phyloP scores from a whole-genome alignment of 768 basidiomycete species.

The Piloderma croceum region DNA sequence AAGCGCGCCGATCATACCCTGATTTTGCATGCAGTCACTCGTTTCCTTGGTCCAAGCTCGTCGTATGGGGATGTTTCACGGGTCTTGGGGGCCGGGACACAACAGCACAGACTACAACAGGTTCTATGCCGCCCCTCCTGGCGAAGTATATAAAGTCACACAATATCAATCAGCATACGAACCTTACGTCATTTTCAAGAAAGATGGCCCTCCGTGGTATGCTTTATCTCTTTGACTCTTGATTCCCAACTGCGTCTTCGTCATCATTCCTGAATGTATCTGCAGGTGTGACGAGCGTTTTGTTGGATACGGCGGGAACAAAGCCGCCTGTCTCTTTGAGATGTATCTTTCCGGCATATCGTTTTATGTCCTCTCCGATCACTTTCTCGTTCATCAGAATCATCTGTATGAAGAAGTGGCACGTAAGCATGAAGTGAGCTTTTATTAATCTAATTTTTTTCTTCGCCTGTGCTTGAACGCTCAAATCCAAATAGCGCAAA shows the following conservation, averaged over 20 bases:
- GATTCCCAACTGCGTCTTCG: too few relatives aligned
- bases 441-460: neutral
- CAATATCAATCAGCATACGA: constrained; percentile 82
- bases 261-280: constrained; percentile 5
- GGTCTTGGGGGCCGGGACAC: constrained; percentile 72
- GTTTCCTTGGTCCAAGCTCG: constrained; percentile 50
- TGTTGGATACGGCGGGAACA: constrained; percentile 88
- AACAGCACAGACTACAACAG: constrained; percentile 73
- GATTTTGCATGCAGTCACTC: constrained; percentile 37
- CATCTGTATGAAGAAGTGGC: constrained; percentile 75
- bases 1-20: constrained; percentile 1
- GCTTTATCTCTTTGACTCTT: constrained; percentile 9
- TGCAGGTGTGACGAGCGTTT: constrained; percentile 87
- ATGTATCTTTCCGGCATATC: constrained; percentile 84
- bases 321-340: constrained; percentile 87
- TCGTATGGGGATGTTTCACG: constrained; percentile 72
- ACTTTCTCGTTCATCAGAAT: constrained; percentile 86
- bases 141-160: constrained; percentile 69
- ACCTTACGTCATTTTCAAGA: constrained; percentile 81
- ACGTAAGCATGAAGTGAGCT: constrained; percentile 59
- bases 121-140: constrained; percentile 56
- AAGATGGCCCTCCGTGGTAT: constrained; percentile 70
- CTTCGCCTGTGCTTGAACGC: constrained; percentile 1
- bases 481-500: constrained; percentile 43
- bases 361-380: constrained; percentile 79